A percentile compares a stretch with the other conserved stretches of the same genome.
Evolutionary conservation across 768 basidiomycete genomes (phyloP).

Genomic region (Stropharia rugosoannulata): DNA sequence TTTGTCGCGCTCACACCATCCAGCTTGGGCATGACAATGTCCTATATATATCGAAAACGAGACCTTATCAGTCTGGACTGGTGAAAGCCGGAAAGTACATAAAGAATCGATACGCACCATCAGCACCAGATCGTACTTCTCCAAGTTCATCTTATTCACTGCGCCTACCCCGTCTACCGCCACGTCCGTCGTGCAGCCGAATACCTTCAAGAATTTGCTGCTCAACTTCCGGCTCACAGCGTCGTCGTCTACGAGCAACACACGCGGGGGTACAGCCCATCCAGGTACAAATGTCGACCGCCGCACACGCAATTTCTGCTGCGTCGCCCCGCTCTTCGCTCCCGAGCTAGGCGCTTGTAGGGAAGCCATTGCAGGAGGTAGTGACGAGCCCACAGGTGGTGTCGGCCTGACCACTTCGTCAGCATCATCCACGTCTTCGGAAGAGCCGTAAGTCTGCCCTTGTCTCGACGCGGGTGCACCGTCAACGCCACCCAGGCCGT

Average conservation of each 20-base stretch:
- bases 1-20: conserved; percentile 91
- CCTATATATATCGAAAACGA: conserved; percentile 41
- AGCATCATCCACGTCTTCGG: conserved; percentile 15
- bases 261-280: conserved; percentile 89
- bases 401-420: conserved; percentile 43
- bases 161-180: conserved; percentile 92
- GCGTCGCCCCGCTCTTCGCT: neutral
- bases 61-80: neutral
- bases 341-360: neutral
- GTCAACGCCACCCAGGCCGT: neutral
- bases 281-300: conserved; percentile 82
- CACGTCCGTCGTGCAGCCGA: conserved; percentile 92
- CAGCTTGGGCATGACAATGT: conserved; percentile 92
- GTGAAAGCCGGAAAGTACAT: conserved; percentile 3
- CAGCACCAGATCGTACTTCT: conserved; percentile 93
- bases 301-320: conserved; percentile 62
- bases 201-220: conserved; percentile 92
- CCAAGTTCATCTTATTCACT: conserved; percentile 94
- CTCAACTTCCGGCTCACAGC: conserved; percentile 85
- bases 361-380: conserved; percentile 7
- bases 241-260: conserved; percentile 95
- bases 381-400: conserved; percentile 8
- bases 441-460: neutral
- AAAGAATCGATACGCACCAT: conserved; percentile 64
- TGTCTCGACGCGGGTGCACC: neutral